Evolutionary conservation across 1,139 yeast species (phyloP), one percentile per base, ranked within the genome.

Genomic region (Geotrichum bryndzae): DNA sequence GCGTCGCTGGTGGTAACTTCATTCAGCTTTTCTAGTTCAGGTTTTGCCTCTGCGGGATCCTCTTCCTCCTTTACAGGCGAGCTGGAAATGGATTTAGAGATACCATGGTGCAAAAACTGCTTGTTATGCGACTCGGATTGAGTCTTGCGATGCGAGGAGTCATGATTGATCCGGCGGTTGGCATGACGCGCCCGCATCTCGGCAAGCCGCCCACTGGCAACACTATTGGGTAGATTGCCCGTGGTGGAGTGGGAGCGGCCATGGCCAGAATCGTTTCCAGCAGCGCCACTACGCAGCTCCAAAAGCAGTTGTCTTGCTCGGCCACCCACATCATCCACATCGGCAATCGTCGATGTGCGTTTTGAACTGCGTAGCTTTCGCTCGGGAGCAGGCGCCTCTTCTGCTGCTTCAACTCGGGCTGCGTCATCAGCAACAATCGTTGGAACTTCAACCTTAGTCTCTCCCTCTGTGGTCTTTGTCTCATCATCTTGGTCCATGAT

Each of bases 301-400:
- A 80, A 82, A 38, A 86, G 77, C 64, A 86, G 77, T 65, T 78
- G 80, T 67, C 88, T 76, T 0, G 90, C 90, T 62, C 90, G 77
- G 3, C 80, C 79, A 2, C 85, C 86, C 31, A 84, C 79, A 67
- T 83, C 85, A 51, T 73, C 80, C 3, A 77, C 88, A 23, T 86
- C 89, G 22, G 54, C 61, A 11, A 56, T 29, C 3, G 60, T 38
- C 33, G 50, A 38, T 3, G 61, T 25, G 45, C 55, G 55, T 11
- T 41, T 41, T 7, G 48, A 41, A 10, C 48, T 41, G 22, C 48
- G 48, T n/a, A 23, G 46, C 23, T 48, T 55, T 33, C 27, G 46
- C 11, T 53, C 53, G 46, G 53, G 8, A 18, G 38, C 45, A 25
- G 13, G 23, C 57, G n/a, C 23, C 15, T 38, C 41, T 35, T 29